These are phyloP conservation scores for Neurospora crassa DNA, from an alignment of 2,329 filamentous ascomycete species.

Conservation along the genomic window DNA sequence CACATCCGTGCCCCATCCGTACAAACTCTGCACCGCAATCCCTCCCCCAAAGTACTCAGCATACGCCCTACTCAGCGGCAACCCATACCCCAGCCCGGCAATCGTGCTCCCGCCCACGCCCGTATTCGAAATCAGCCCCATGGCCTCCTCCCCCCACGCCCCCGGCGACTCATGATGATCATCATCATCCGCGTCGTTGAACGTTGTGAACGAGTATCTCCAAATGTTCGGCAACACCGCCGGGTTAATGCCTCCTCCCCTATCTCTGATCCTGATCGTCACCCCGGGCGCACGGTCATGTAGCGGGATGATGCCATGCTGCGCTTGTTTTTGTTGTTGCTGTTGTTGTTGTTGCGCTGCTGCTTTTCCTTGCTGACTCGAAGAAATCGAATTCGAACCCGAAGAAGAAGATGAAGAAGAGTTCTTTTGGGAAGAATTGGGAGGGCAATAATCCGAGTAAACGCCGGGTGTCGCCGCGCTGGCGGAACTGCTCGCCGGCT, in stretches of 20 bases:
- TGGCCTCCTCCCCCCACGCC: constrained; percentile 45
- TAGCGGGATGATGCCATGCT: constrained; percentile 43
- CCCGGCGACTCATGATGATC: constrained; percentile 20
- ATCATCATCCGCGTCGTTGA: constrained; percentile 54
- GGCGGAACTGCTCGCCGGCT: constrained; percentile 30
- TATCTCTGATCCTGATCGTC: constrained; percentile 89
- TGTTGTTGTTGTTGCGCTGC: no score
- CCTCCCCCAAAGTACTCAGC: constrained; percentile 97
- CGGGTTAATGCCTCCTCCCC: constrained; percentile 85
- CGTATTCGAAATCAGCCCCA: constrained; percentile 65
- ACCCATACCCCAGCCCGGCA: constrained; percentile 83
- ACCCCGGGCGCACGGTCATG: constrained; percentile 69
- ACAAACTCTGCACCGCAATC: constrained; percentile 88
- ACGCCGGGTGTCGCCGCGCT: constrained; percentile 1
- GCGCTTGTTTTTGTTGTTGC: no score
- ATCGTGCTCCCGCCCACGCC: constrained; percentile 72
- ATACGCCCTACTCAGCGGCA: constrained; percentile 85
- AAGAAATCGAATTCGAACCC: background rate
- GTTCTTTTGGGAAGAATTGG: background rate
- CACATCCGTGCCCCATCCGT: constrained; percentile 78
- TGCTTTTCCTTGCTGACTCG: constrained; percentile 14
- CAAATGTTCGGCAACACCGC: constrained; percentile 81
- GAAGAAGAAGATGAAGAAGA: no score
- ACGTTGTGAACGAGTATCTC: constrained; percentile 97
- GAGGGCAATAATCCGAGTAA: background rate